phyloP scores from a whole-genome alignment of 495 filamentous ascomycete species.

The Hyaloscypha finlandica region DNA sequence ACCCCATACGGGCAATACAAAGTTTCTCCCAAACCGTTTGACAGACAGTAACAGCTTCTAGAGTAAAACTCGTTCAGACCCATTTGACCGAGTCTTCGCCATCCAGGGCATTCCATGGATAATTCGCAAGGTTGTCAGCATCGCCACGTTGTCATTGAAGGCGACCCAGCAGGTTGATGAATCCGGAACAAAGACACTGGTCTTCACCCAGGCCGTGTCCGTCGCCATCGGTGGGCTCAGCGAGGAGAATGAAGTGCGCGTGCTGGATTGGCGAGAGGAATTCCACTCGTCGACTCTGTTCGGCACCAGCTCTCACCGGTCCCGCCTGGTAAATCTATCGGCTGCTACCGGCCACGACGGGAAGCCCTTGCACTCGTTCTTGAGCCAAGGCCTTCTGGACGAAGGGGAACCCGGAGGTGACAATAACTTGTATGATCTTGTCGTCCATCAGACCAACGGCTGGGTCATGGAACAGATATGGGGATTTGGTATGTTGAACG shows the following conservation, averaged over 20 bases:
- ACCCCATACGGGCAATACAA: constrained; percentile 2
- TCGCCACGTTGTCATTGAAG: constrained; percentile 1
- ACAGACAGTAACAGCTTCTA: not conserved
- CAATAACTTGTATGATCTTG: constrained; percentile 1
- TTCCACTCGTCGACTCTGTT: not conserved
- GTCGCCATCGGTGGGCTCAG: constrained; percentile 2
- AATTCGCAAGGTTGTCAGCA: constrained; percentile 1
- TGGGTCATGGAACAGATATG: constrained; percentile 2
- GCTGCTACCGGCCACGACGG: constrained; percentile 1
- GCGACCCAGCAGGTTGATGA: not conserved
- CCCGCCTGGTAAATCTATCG: constrained; percentile 2
- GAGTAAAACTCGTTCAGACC: not conserved
- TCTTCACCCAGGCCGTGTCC: not conserved
- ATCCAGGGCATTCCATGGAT: constrained; percentile 2
- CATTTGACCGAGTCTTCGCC: constrained; percentile 2
- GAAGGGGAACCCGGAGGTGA: constrained; percentile 1
- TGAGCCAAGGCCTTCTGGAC: constrained; percentile 1
- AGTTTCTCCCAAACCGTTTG: constrained; percentile 1
- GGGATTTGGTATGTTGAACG: constrained; percentile 2
- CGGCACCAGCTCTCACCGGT: constrained; percentile 1
- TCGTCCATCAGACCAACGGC: not conserved
- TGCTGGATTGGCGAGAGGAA: constrained; percentile 2
- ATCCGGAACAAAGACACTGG: constrained; percentile 2
- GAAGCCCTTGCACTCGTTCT: constrained; percentile 2
- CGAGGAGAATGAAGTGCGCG: constrained; percentile 2